These are phyloP conservation scores for Suillus occidentalis DNA, from an alignment of 768 basidiomycete species.

Conservation along the genomic window DNA sequence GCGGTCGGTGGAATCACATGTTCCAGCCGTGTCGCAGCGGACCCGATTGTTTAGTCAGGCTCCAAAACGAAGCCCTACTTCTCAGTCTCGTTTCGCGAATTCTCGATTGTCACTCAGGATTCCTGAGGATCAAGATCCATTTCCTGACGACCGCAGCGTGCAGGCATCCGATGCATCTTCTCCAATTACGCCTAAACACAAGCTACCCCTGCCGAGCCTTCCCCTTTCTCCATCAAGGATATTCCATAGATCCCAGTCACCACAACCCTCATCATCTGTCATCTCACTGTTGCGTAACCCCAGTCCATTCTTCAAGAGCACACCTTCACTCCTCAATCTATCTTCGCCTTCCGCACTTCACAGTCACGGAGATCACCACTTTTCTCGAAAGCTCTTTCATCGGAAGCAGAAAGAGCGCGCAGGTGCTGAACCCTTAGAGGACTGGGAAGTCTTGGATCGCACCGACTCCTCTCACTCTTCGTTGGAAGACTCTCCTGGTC, in stretches of 20 bases:
- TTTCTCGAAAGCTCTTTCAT: constrained; percentile 35
- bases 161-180: constrained; percentile 34
- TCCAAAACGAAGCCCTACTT: constrained; percentile 23
- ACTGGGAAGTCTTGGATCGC: constrained; percentile 34
- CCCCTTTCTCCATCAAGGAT: constrained; percentile 32
- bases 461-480: constrained; percentile 28
- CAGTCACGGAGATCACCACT: constrained; percentile 26
- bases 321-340: constrained; percentile 30
- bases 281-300: constrained; percentile 35
- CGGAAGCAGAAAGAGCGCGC: constrained; percentile 36
- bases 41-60: constrained; percentile 30
- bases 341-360: constrained; percentile 26
- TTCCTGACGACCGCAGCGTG: constrained; percentile 28
- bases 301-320: constrained; percentile 36
- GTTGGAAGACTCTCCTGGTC: constrained; percentile 20
- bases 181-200: constrained; percentile 33
- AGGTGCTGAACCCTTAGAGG: constrained; percentile 33
- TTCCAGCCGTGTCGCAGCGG: constrained; percentile 27
- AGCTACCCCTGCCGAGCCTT: constrained; percentile 27
- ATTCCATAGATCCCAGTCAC: constrained; percentile 33
- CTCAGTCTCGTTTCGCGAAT: constrained; percentile 33
- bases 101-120: constrained; percentile 34
- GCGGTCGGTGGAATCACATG: constrained; percentile 31
- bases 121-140: constrained; percentile 32
- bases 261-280: constrained; percentile 35